Evolutionary conservation across 331 rosid species (phyloP).

Genomic region (Telfairia occidentalis): DNA sequence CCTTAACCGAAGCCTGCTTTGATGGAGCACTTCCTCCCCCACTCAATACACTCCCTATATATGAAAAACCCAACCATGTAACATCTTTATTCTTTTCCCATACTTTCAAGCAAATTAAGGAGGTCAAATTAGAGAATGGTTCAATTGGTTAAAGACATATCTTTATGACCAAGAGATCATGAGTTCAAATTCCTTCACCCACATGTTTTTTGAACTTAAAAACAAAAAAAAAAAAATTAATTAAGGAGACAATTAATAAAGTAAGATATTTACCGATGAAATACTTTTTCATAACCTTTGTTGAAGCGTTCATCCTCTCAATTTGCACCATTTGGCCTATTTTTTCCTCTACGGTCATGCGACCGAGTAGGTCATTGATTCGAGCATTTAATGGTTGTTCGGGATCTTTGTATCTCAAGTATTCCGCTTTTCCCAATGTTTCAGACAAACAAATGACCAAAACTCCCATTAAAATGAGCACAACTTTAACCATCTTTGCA

Average conservation of each 20-base stretch:
- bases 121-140: too few species aligned
- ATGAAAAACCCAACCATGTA: too few species aligned
- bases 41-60: neutral
- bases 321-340: conserved; percentile 4
- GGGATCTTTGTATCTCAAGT: neutral
- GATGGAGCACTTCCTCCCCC: neutral
- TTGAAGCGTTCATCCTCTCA: neutral
- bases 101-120: too few species aligned
- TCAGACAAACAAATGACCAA: neutral
- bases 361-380: neutral
- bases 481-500: too few species aligned
- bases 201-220: too few species aligned
- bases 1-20: neutral
- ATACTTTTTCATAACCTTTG: neutral
- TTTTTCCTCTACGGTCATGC: neutral
- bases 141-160: too few species aligned
- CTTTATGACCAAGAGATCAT: too few species aligned
- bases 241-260: too few species aligned
- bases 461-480: neutral
- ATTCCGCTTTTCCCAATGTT: neutral
- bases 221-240: too few species aligned
- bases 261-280: neutral
- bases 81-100: too few species aligned
- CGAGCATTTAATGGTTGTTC: neutral
- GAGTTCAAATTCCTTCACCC: too few species aligned